These are phyloP conservation scores for Helminthosporium solani DNA, from an alignment of 2,329 filamentous ascomycete species.

Conservation along the genomic window DNA sequence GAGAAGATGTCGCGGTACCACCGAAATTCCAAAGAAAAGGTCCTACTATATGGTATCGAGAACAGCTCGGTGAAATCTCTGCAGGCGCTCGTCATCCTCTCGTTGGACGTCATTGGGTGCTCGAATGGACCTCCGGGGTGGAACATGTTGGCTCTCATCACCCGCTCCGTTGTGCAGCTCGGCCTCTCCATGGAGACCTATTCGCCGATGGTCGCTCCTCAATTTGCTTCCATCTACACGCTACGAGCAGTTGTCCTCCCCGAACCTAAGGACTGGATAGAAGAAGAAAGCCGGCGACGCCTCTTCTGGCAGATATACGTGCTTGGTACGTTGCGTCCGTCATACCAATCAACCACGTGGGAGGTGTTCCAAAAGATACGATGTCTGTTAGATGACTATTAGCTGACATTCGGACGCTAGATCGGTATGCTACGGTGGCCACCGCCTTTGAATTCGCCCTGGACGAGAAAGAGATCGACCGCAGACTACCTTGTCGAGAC, in stretches of 20 bases:
- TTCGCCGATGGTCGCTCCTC: conserved; percentile 74
- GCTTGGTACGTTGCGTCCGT: conserved; percentile 44
- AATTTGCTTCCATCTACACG: conserved; percentile 85
- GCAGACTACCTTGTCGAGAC: conserved; percentile 81
- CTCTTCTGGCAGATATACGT: conserved; percentile 95
- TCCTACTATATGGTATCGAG: conserved; percentile 83
- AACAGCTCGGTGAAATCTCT: conserved; percentile 86
- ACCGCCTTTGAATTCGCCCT: conserved; percentile 91
- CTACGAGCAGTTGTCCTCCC: conserved; percentile 81
- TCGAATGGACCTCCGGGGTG: conserved; percentile 89
- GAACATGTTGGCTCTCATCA: conserved; percentile 88
- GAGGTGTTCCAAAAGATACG: too few relatives aligned
- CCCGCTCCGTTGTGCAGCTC: conserved; percentile 82
- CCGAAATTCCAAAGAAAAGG: conserved; percentile 77
- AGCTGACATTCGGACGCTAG: conserved; percentile 34
- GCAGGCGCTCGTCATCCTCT: conserved; percentile 83
- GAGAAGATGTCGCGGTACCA: conserved; percentile 75
- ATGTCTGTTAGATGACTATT: too few relatives aligned
- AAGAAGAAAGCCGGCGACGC: conserved; percentile 81
- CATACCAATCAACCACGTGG: too few relatives aligned
- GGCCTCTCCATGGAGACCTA: conserved; percentile 81
- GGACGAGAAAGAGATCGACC: conserved; percentile 85
- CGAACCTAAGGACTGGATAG: conserved; percentile 80
- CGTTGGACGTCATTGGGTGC: conserved; percentile 78
- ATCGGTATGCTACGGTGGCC: conserved; percentile 85